Base-by-base conservation (phyloP, 768 basidiomycete species). In the Daedaleopsis nitida region DNA sequence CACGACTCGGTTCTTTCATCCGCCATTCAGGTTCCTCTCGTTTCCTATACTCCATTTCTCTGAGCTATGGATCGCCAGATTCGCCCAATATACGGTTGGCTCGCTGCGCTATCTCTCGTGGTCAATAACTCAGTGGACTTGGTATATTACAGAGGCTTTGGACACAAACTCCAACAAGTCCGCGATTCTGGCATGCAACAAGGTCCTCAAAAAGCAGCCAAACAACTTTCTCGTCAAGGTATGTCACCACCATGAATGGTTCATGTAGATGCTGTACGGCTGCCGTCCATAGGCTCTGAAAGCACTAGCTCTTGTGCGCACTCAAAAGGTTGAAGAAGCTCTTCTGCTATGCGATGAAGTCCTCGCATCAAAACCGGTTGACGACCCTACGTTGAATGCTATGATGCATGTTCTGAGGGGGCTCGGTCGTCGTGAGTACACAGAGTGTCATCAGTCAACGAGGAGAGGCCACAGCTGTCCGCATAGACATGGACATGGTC, bases 151-250 rank as follows among this genome's bases (percentile, higher is more conserved):
- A 94, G 92, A 94, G 81, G 87, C 92, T 49, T 79, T 94, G 64
- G 92, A 94, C 77, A 90, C 85, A 48, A 88, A 89, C 50, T 91
- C 91, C 14, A 91, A 90, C 78, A 94, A 94, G 77, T 86, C 89
- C 42, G 92, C 93, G 19, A 82, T 94, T 57, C 86, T 92, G 43
- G 81, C 86, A 9, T 93, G 92, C 77, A 94, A 92, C 74, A 94
- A 94, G 75, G 73, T 94, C 32, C 82, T 94, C 66, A 94, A 93
- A 75, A 94, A 93, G 77, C 83, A 92, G 67, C 88, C 90, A 27
- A 86, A 82, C 71, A 89, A 85, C 72, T 78, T 83, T 45, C 78
- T 92, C 35, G 74, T 91, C 70, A 92, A 91, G 81, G 92, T 84
- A 59, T 42, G 70, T 57, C 27, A 32, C 1, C 34, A 19, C 23